phyloP scores from a whole-genome alignment of 257 asterid genomes.

The Schizonepeta tenuifolia region DNA sequence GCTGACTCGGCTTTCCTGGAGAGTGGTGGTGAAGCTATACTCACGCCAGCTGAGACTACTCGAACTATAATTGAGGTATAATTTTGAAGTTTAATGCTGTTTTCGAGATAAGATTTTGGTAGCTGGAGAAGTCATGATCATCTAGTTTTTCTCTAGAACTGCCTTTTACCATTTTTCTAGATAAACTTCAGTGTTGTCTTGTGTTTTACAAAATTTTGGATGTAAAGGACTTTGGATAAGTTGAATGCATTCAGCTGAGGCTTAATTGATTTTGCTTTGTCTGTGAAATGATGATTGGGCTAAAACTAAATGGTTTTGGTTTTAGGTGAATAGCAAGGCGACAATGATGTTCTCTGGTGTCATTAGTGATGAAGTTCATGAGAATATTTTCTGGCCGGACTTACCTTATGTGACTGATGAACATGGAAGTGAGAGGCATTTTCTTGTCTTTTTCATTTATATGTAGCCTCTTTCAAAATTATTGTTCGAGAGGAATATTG shows the following conservation, averaged over 20 bases:
- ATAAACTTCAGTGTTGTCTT: background rate
- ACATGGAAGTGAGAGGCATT: slow-evolving; percentile 78
- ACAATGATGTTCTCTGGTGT: slow-evolving; percentile 86
- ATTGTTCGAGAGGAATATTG: slow-evolving; percentile 25
- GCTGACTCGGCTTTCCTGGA: slow-evolving; percentile 58
- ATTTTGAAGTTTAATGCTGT: slow-evolving; percentile 14
- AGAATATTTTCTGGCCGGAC: slow-evolving; percentile 98
- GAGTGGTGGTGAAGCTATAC: slow-evolving; percentile 60
- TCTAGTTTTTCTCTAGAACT: background rate
- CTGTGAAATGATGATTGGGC: slow-evolving; percentile 35
- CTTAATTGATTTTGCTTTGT: slow-evolving; percentile 17
- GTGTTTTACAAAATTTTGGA: no score
- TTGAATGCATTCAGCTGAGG: background rate
- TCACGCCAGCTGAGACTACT: slow-evolving; percentile 79
- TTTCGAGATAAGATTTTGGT: background rate
- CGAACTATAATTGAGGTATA: slow-evolving; percentile 84
- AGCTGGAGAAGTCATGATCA: background rate
- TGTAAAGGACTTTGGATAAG: background rate
- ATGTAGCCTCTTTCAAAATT: background rate
- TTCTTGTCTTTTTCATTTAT: slow-evolving; percentile 25
- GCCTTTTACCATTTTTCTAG: background rate
- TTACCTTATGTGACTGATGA: slow-evolving; percentile 92
- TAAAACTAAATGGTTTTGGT: slow-evolving; percentile 32
- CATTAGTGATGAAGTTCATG: slow-evolving; percentile 73
- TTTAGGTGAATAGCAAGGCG: slow-evolving; percentile 89